Evolutionary conservation across 257 asterid genomes (phyloP).

Genomic region (Catharanthus roseus): DNA sequence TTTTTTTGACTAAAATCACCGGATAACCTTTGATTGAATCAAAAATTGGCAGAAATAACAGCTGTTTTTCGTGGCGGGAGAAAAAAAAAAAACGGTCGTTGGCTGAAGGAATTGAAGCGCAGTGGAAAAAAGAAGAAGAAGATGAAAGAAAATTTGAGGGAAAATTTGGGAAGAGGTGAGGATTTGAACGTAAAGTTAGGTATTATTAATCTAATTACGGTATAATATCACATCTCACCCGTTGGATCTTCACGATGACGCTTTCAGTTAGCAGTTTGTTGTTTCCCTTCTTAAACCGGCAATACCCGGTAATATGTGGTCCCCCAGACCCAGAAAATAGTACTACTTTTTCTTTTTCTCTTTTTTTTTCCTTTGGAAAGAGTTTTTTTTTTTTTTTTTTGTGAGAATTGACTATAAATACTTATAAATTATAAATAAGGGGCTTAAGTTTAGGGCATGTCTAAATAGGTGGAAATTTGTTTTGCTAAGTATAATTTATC

Average conservation of each 20-base stretch:
- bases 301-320: slow-evolving; percentile 1
- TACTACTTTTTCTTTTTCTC: too few species aligned
- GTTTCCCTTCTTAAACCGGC: neutral
- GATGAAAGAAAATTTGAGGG: neutral
- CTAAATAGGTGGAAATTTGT: too few species aligned
- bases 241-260: neutral
- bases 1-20: neutral
- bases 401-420: too few species aligned
- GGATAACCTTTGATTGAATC: neutral
- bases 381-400: too few species aligned
- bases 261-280: neutral
- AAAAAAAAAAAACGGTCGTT: neutral
- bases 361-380: too few species aligned
- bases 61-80: neutral
- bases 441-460: too few species aligned
- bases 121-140: neutral
- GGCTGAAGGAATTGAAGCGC: neutral
- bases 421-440: too few species aligned
- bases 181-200: neutral
- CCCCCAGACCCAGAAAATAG: too few species aligned
- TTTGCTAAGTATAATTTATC: too few species aligned
- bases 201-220: neutral
- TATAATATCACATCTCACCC: neutral
- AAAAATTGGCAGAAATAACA: neutral
- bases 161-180: neutral